phyloP scores from a whole-genome alignment of 2,329 filamentous ascomycete genomes.

The Coniella vitis region DNA sequence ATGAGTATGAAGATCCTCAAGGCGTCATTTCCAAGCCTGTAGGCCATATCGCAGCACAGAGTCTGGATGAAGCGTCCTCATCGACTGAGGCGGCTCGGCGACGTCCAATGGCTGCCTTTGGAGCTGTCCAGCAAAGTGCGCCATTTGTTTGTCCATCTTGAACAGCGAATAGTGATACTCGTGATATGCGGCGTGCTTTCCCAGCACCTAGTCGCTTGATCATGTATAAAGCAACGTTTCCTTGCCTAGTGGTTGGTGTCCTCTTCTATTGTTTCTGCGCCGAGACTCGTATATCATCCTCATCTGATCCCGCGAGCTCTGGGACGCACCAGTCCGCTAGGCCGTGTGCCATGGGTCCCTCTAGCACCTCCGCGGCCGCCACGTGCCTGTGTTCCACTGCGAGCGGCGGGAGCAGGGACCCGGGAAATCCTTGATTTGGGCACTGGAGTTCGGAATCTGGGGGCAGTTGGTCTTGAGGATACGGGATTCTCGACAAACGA shows the following conservation, averaged over 20 bases:
- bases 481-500: conserved; percentile 42
- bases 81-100: no score
- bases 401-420: conserved; percentile 35
- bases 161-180: no score
- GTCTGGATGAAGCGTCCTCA: no score
- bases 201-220: no score
- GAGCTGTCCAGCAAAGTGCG: no score
- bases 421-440: conserved; percentile 36
- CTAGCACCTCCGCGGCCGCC: conserved; percentile 26
- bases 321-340: conserved; percentile 39
- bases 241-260: neutral
- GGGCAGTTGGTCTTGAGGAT: conserved; percentile 42
- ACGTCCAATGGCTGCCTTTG: no score
- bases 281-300: conserved; percentile 15
- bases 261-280: neutral
- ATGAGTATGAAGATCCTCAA: no score
- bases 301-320: conserved; percentile 41
- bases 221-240: no score
- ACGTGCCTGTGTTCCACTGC: conserved; percentile 32
- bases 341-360: conserved; percentile 23
- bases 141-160: no score
- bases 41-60: no score
- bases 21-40: no score
- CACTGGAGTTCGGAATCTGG: conserved; percentile 37
- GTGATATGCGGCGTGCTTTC: no score